These are phyloP conservation scores for Barnettozyma sp. DNA, from an alignment of 805 yeast genomes.

Conservation along the genomic window DNA sequence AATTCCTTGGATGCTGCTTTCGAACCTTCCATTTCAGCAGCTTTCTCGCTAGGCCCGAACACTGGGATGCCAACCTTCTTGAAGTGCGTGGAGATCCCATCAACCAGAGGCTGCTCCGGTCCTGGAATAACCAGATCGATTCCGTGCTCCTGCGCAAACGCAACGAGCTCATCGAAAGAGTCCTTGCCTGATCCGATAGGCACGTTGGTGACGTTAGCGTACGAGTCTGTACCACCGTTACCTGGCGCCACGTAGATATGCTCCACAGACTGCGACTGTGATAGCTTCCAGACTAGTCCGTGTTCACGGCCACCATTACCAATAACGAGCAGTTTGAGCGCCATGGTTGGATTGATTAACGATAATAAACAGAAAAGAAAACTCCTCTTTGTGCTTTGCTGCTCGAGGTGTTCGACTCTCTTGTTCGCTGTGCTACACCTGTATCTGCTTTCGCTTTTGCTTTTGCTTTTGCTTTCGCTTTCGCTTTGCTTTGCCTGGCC, in stretches of 20 bases:
- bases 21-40: constrained; percentile 95
- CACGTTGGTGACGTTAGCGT: constrained; percentile 58
- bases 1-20: constrained; percentile 90
- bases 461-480: no score
- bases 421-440: no score
- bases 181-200: constrained; percentile 54
- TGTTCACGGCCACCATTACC: constrained; percentile 99
- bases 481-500: no score
- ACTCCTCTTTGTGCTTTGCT: no score
- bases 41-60: constrained; percentile 89
- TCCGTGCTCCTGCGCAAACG: constrained; percentile 63
- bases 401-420: no score
- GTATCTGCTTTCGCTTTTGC: no score
- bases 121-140: constrained; percentile 87
- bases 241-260: constrained; percentile 92
- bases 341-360: constrained; percentile 13
- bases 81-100: constrained; percentile 75
- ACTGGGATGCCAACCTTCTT: constrained; percentile 85
- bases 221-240: constrained; percentile 80
- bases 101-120: constrained; percentile 98
- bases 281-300: constrained; percentile 87
- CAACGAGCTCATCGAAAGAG: constrained; percentile 64
- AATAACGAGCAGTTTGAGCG: constrained; percentile 66
- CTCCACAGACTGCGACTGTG: constrained; percentile 66
- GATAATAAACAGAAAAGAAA: no score